Conservation (phyloP, 2,329 filamentous ascomycete genomes). For the Endocalyx cinctus region DNA sequence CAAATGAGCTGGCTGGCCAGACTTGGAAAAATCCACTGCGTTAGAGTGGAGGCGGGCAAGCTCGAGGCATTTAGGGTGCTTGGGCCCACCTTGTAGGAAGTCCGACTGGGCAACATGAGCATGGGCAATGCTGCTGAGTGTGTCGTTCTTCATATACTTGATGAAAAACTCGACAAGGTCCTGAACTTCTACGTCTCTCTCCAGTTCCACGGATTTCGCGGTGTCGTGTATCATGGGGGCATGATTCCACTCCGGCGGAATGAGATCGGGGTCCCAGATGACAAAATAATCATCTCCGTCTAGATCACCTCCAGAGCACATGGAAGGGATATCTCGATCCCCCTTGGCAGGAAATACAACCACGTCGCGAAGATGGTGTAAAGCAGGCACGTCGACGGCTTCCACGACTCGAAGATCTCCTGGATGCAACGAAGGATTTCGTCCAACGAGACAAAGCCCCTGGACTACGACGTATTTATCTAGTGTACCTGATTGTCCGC, state of each 20-base stretch:
- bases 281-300: conserved; percentile 96
- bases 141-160: conserved; percentile 87
- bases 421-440: conserved; percentile 90
- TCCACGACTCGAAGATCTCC: conserved; percentile 86
- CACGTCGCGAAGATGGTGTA: conserved; percentile 76
- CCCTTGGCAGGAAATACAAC: conserved; percentile 83
- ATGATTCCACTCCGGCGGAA: conserved; percentile 66
- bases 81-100: conserved; percentile 54
- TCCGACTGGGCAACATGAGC: conserved; percentile 80
- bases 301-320: conserved; percentile 94
- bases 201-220: conserved; percentile 49
- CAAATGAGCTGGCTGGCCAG: conserved; percentile 72
- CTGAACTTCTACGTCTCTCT: conserved; percentile 61
- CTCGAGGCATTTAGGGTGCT: conserved; percentile 63
- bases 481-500: conserved; percentile 47
- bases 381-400: conserved; percentile 69
- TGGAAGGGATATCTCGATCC: conserved; percentile 79
- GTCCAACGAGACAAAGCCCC: conserved; percentile 77
- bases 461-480: conserved; percentile 60
- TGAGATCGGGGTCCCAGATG: conserved; percentile 77
- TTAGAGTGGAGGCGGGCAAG: conserved; percentile 80
- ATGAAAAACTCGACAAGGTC: conserved; percentile 86
- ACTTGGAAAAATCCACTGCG: conserved; percentile 93
- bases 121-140: conserved; percentile 72
- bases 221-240: conserved; percentile 73